Base-by-base conservation (phyloP, 129 eudicot species). In the Lonicera japonica region DNA sequence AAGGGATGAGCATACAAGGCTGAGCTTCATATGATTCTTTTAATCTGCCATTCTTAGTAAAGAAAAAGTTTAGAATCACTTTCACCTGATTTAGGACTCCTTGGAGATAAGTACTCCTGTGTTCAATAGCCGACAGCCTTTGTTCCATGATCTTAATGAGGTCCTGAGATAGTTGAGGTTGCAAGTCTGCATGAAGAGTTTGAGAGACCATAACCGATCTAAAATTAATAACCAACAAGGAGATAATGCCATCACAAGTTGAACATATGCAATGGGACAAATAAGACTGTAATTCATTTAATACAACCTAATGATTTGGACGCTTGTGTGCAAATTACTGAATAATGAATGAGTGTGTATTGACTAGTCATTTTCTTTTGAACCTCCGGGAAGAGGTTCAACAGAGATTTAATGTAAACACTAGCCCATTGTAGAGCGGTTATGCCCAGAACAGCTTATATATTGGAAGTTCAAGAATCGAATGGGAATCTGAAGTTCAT, bases 91-190 rank as follows among this genome's bases (percentile, higher is more conserved):
- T 71, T 50, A 81, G 55, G 40, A 87, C 55, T 24, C 66, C 60
- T 63, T 78, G 82, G 14, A 91, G 91, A 79, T 67, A 53, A 80
- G 86, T 79, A 73, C 66, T 77, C 34, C 95, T 64, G 73, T 74
- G 83, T 65, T 87, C 83, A 56, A 87, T 87, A 41, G 90, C 81
- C 13, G 82, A 77, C 60, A 87, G 29, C 48, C 85, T 82, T 53
- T 75, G 85, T 46, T 87, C 95, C 98, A 91, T 87, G 7, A 91
- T 84, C 69, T 75, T 79, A 56, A 87, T 80, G 10, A 91, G 58
- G 69, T 87, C 84, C 10, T 41, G 34, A 19, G 97, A 84, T 57
- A 86, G 54, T 15, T 90, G 92, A 63, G 85, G 85, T 56, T 76
- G 81, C 68, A 68, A 52, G 43, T 74, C 88, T 46, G 65, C 75